Base-by-base conservation (phyloP, 176 grass and related monocot species). In the Carex cristatella region DNA sequence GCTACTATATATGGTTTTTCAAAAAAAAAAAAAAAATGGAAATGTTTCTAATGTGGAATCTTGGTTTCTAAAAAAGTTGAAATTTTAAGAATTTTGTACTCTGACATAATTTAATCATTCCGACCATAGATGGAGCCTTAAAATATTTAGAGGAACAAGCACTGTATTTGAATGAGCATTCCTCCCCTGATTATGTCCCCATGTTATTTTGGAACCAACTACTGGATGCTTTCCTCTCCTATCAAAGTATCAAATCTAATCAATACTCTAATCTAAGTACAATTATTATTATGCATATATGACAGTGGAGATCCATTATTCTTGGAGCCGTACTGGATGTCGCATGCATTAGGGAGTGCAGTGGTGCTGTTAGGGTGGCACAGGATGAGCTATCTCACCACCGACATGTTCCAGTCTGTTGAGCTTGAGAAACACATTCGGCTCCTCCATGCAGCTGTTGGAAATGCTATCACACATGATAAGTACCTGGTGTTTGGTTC, bases 251-350 rank as follows among this genome's bases (percentile, higher is more conserved):
- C 31, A 74, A 13, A 37, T 37, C 23, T 80, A 7, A 40, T 40
- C 2, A 80, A 33, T 3, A 10, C 53, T 48, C 12, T 48, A 54
- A 13, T 30, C 0, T 76, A 7, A 77, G 44, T 65, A 49, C 14
- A 63, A 8, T 42, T 42, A 33, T 13, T 62, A 18, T 35, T 2
- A 35, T 18, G 11, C 4, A 37, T 63, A 11, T 61, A 65, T 49
- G 42, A 23, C 40, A 94, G 94, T 27, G 90, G 86, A 14, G 73
- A 93, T 89, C 92, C 90, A 13, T 15, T 94, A 84, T 97, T 97
- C 82, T 46, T 98, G 87, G 91, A 94, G 86, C 91, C 95, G 2
- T 94, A 91, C 82, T 93, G 95, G 95, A 77, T 63, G 82, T 87
- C 28, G 28, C 95, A 98, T 53, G 89, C 91, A 19, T 84, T 75